phyloP scores from a whole-genome alignment of 1,284 basidiomycete species.

The Wolfiporia cocos region DNA sequence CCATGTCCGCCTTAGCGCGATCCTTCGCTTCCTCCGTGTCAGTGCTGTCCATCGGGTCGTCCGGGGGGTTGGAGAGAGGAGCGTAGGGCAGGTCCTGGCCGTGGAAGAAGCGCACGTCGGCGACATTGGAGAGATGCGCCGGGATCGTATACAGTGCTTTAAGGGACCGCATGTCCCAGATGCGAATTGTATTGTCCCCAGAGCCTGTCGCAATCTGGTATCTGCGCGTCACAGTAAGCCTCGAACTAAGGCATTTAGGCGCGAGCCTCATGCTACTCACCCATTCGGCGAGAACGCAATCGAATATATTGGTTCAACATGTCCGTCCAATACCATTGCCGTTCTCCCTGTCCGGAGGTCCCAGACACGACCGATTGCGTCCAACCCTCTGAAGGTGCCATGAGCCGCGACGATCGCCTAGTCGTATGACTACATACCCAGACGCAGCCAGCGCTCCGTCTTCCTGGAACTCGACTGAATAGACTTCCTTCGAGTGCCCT shows the following conservation, averaged over 20 bases:
- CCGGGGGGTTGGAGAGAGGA: conserved; percentile 25
- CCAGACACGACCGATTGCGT: conserved; percentile 97
- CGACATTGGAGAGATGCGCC: conserved; percentile 91
- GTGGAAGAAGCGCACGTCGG: conserved; percentile 93
- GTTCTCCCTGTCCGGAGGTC: conserved; percentile 93
- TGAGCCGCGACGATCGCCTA: no score
- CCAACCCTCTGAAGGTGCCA: conserved; percentile 72
- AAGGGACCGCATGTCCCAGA: conserved; percentile 96
- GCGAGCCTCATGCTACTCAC: conserved; percentile 34
- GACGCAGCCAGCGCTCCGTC: conserved; percentile 93
- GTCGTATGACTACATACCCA: conserved; percentile 54
- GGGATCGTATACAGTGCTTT: conserved; percentile 95
- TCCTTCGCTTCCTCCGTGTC: conserved; percentile 13
- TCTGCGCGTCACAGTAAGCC: conserved; percentile 33
- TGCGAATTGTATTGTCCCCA: conserved; percentile 94
- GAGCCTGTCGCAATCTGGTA: conserved; percentile 97
- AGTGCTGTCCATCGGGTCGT: conserved; percentile 31
- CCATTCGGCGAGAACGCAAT: conserved; percentile 96
- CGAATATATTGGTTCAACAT: conserved; percentile 89
- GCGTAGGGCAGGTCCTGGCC: conserved; percentile 32
- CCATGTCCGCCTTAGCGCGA: conserved; percentile 15
- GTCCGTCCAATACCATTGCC: conserved; percentile 97
- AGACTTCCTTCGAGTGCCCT: conserved; percentile 97
- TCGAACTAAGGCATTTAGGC: no score
- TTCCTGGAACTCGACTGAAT: conserved; percentile 90